These are phyloP conservation scores for Dorcoceras hygrometricum DNA, from an alignment of 257 asterid species.

Conservation along the genomic window DNA sequence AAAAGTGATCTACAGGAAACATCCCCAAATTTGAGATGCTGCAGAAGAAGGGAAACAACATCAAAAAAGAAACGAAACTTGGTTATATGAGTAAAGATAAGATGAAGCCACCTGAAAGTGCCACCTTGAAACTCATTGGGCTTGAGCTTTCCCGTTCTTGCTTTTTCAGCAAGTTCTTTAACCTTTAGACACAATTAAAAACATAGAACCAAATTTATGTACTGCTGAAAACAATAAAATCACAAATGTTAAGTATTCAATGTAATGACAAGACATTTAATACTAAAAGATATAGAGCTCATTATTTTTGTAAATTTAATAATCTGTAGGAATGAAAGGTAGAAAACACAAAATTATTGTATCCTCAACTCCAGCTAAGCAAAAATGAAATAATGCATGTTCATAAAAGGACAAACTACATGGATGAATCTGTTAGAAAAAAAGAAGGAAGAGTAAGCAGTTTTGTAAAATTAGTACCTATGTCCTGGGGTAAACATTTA, in stretches of 20 bases:
- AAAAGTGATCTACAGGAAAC: conserved; percentile 94
- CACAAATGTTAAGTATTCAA: conserved; percentile 17
- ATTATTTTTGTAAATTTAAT: too few species aligned
- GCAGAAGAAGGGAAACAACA: conserved; percentile 33
- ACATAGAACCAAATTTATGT: neutral
- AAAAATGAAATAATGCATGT: neutral
- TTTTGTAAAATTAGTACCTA: neutral
- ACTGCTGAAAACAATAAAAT: conserved; percentile 6
- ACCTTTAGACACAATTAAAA: conserved; percentile 46
- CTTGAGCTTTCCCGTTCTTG: conserved; percentile 84
- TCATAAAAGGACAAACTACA: too few species aligned
- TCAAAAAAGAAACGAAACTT: conserved; percentile 15
- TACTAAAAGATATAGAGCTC: neutral
- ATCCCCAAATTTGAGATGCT: conserved; percentile 99
- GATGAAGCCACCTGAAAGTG: conserved; percentile 75
- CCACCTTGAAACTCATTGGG: conserved; percentile 99
- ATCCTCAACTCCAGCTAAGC: neutral
- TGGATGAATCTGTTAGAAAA: too few species aligned
- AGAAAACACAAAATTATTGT: neutral
- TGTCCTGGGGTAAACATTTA: neutral
- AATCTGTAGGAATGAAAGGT: neutral
- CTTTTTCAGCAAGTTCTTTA: conserved; percentile 96
- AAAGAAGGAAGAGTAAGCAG: neutral
- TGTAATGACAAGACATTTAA: neutral
- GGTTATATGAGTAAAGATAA: conserved; percentile 2